phyloP scores from a whole-genome alignment of 2,329 filamentous ascomycete species.

The Cryphonectria naterciae region DNA sequence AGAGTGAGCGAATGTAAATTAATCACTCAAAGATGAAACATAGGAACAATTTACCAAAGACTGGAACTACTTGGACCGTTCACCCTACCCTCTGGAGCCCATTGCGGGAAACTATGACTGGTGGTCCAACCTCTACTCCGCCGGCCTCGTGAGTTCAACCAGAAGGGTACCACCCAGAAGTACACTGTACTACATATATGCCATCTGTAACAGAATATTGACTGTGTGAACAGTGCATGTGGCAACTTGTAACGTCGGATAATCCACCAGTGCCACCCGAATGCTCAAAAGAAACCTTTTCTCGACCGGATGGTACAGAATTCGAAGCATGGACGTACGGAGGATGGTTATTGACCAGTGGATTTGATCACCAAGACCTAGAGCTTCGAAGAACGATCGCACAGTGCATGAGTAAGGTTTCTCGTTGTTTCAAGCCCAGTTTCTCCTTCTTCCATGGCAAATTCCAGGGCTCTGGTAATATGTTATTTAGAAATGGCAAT shows the following conservation, averaged over 20 bases:
- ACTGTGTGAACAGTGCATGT: neutral
- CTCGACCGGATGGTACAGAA: neutral
- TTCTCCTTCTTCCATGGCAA: neutral
- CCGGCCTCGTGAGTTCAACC: neutral
- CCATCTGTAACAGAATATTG: neutral
- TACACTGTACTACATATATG: neutral
- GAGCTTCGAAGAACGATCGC: neutral
- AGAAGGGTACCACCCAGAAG: neutral
- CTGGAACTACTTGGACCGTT: neutral
- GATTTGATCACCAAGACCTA: neutral
- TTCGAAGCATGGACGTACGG: neutral
- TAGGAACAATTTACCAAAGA: neutral
- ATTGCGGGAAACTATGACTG: neutral
- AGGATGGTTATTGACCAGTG: neutral
- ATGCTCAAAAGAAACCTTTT: neutral
- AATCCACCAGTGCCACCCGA: neutral
- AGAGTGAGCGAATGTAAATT: neutral
- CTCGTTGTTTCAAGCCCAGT: neutral
- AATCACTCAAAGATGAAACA: neutral
- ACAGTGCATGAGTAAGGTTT: neutral
- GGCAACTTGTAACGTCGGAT: neutral
- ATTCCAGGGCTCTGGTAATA: no score
- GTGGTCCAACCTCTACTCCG: neutral
- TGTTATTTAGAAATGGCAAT: no score
- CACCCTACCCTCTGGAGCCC: neutral